Conservation (phyloP, 306 rosid species). For the Cucumis melo region DNA sequence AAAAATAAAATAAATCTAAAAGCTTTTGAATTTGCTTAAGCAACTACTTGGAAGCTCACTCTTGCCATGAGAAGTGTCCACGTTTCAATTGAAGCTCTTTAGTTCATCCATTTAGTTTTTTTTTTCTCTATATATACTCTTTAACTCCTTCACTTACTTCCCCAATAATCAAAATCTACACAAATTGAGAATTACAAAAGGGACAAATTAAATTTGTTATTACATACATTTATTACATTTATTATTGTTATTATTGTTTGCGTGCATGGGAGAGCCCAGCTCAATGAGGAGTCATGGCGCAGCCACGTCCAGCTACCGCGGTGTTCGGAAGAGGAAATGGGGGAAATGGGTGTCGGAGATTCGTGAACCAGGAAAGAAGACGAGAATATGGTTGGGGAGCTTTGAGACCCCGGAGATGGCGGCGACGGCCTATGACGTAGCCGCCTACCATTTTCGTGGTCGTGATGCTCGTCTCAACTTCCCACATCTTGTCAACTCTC, state of each 20-base stretch:
- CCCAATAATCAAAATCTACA: background rate
- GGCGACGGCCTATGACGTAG: conserved; percentile 72
- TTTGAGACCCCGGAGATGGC: conserved; percentile 76
- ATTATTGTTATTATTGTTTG: background rate
- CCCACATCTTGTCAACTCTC: conserved; percentile 31
- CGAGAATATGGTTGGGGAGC: conserved; percentile 81
- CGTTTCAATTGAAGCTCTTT: background rate
- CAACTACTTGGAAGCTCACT: conserved; percentile 1
- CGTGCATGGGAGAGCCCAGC: background rate
- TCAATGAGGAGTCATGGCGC: conserved; percentile 8
- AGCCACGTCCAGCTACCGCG: conserved; percentile 53
- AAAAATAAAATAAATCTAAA: background rate
- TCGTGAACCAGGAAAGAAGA: conserved; percentile 74
- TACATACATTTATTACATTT: background rate
- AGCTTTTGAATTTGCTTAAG: background rate
- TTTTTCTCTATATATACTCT: background rate
- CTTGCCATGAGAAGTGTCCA: conserved; percentile 1
- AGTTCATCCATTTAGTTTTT: background rate
- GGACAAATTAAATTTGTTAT: background rate
- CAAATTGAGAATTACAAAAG: background rate
- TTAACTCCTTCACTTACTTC: background rate
- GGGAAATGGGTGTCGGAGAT: conserved; percentile 96
- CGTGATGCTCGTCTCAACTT: conserved; percentile 40
- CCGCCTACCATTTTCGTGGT: conserved; percentile 64
- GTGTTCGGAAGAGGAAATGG: conserved; percentile 96